Evolutionary conservation across 257 asterid species (phyloP), one percentile per base, ranked within the genome.

Genomic region (Nemophila menziesii): DNA sequence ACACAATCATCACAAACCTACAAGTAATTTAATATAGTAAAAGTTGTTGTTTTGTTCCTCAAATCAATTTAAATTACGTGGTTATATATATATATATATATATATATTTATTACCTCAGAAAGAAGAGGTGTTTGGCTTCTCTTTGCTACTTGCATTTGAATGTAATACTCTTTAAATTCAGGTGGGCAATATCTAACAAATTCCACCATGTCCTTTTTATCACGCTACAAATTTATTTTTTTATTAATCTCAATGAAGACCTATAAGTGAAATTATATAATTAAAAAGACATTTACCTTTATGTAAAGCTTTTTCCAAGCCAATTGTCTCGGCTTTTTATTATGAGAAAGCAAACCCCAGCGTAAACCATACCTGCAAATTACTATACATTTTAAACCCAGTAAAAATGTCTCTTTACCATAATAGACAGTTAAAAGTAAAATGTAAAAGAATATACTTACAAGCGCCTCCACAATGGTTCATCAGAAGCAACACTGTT

Each of bases 131-230:
- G 92, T 75, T 66, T 74, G 99, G 70, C 89, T 90, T 79, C 99
- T 90, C 69, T 90, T 90, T 33, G 93, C 93, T 61, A 77, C 80
- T 74, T 90, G 99, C 99, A 90, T 85, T 64, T 90, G 99, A 66
- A 79, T 77, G 75, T 81, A 90, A 64, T 85, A 85, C 72, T 81
- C 92, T 70, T 85, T 85, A 55, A 81, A 90, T 65, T 85, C 96
- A 11, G 79, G 58, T 10, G 93, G 76, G 65, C 93, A 68, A 54
- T 58, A 67, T 52, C 80, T 69, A 34, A 79, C 92, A 62, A 85
- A 75, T 67, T 78, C 86, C 41, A 33, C 60, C 92, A 82, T 74
- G 60, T 90, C 96, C 22, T 85, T 92, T 57, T 76, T 81, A 72
- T 90, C 99, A 48, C 94, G 94, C 99, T 90, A 75, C 27, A 24